These are phyloP conservation scores for Nakazawaea wyomingensis DNA, from an alignment of 805 yeast genomes.

Conservation along the genomic window DNA sequence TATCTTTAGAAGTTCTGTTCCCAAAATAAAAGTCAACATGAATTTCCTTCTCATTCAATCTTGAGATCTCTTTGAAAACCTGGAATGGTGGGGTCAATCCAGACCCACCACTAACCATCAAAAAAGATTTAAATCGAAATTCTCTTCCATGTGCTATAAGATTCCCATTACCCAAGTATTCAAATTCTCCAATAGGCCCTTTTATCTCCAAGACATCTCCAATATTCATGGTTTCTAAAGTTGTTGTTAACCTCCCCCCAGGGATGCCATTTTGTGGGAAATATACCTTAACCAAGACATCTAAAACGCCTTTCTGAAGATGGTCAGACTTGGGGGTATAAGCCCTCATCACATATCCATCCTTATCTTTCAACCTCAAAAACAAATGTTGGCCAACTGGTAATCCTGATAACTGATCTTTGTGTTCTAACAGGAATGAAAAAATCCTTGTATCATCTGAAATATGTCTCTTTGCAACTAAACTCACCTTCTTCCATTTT, in stretches of 20 bases:
- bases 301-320: conserved; percentile 22
- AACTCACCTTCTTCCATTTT: conserved; percentile 22
- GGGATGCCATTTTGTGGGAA: conserved; percentile 24
- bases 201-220: conserved; percentile 24
- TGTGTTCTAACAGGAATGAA: conserved; percentile 24
- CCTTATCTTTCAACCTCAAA: conserved; percentile 21
- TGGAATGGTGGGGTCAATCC: conserved; percentile 55
- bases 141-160: conserved; percentile 13
- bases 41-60: conserved; percentile 40
- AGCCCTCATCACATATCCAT: conserved; percentile 27
- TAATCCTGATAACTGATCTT: conserved; percentile 27
- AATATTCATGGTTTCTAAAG: conserved; percentile 20
- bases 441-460: conserved; percentile 27
- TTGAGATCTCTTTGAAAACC: conserved; percentile 41
- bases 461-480: conserved; percentile 19
- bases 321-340: conserved; percentile 29
- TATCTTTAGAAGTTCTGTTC: conserved; percentile 35
- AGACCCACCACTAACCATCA: conserved; percentile 51
- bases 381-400: conserved; percentile 29
- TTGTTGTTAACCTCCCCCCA: conserved; percentile 29
- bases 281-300: conserved; percentile 28
- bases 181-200: conserved; percentile 28
- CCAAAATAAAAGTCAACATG: conserved; percentile 42
- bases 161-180: conserved; percentile 19
- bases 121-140: conserved; percentile 22